Conservation (phyloP, 2,329 filamentous ascomycete species). For the Rhexocercosporidium sp. region DNA sequence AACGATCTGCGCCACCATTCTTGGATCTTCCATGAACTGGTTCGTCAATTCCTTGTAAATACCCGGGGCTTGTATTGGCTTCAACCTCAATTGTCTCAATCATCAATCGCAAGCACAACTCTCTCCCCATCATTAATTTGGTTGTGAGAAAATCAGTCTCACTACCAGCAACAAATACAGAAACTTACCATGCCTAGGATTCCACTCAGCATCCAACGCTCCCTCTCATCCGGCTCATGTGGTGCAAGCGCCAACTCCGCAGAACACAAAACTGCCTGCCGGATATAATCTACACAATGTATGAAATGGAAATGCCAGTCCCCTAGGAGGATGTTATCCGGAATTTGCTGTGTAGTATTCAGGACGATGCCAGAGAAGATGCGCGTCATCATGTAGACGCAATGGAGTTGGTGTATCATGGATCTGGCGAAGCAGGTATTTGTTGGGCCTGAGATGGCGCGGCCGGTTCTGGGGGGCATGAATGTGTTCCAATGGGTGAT, state of each 20-base stretch:
- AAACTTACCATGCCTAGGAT: conserved; percentile 4
- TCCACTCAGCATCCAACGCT: conserved; percentile 5
- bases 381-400: conserved; percentile 12
- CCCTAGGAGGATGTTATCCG: neutral
- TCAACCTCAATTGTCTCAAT: neutral
- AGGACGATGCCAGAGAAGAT: conserved; percentile 4
- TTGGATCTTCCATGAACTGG: too few species aligned
- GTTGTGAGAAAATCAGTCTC: neutral
- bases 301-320: conserved; percentile 11
- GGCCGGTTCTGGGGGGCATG: neutral
- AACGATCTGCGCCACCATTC: too few species aligned
- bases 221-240: conserved; percentile 12
- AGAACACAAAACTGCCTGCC: conserved; percentile 8
- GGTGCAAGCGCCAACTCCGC: conserved; percentile 1
- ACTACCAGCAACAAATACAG: neutral
- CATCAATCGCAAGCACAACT: neutral
- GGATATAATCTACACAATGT: conserved; percentile 13
- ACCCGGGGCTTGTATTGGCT: too few species aligned
- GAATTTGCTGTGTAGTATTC: neutral
- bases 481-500: neutral
- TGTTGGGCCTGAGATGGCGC: neutral
- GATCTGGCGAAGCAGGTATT: conserved; percentile 1
- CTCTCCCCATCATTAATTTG: neutral
- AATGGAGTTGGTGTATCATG: conserved; percentile 9
- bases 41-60: neutral